Evolutionary conservation across 2,329 filamentous ascomycete genomes (phyloP).

Genomic region (Penicillium sp.): DNA sequence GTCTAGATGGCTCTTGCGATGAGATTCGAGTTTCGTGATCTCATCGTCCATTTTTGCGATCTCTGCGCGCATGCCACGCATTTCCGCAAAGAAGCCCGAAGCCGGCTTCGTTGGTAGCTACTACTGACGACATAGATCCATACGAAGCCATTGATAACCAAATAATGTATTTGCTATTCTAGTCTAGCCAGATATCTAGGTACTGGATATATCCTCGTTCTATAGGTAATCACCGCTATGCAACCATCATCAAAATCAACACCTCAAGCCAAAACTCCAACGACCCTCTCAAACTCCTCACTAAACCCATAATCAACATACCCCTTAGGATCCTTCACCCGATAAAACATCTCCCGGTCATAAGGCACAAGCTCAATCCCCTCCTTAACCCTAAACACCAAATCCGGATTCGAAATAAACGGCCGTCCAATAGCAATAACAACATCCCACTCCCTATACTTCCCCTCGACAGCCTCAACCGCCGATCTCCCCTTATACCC

Average conservation of each 20-base stretch:
- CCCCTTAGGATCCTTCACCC: slow-evolving; percentile 33
- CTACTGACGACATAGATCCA: too few relatives aligned
- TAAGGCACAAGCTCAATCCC: slow-evolving; percentile 39
- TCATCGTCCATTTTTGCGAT: too few relatives aligned
- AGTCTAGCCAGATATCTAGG: background rate
- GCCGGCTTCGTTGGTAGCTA: too few relatives aligned
- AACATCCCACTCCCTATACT: slow-evolving; percentile 31
- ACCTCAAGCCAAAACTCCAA: slow-evolving; percentile 19
- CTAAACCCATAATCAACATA: slow-evolving; percentile 42
- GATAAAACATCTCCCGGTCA: slow-evolving; percentile 43
- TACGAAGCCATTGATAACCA: background rate
- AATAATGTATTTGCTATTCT: background rate
- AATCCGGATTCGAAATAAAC: slow-evolving; percentile 47
- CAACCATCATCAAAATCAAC: slow-evolving; percentile 6
- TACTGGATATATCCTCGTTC: background rate
- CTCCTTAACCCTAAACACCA: slow-evolving; percentile 43
- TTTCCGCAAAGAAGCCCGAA: too few relatives aligned
- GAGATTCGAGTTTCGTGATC: too few relatives aligned
- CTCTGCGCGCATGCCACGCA: too few relatives aligned
- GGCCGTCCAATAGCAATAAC: slow-evolving; percentile 43
- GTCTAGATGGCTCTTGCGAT: too few relatives aligned
- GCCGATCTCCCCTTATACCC: slow-evolving; percentile 45
- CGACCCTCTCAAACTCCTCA: slow-evolving; percentile 30
- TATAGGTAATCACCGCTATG: slow-evolving; percentile 13
- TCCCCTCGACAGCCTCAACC: slow-evolving; percentile 33